Evolutionary conservation across 1,284 basidiomycete genomes (phyloP), one percentile per base, ranked within the genome.

Genomic region (Ganoderma leucocontextum): DNA sequence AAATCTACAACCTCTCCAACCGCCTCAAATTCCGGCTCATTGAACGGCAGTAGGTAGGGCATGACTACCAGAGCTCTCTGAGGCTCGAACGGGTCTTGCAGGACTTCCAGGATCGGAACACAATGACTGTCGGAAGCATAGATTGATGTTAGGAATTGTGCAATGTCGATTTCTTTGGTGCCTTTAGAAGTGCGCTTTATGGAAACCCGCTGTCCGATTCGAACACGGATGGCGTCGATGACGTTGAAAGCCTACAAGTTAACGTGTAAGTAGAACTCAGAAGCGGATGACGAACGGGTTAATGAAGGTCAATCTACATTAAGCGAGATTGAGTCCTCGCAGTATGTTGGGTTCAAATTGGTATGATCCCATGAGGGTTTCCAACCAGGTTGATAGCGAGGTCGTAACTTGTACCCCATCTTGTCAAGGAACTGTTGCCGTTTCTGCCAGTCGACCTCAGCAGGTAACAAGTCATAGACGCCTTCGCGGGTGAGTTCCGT

Each of bases 1-100:
- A 78, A 77, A 17, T 76, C 75, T 10, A 78, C 41, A 12, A 74
- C 69, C 52, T 79, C 77, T 0, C 74, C 76, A 10, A 78, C 53
- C 1, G 73, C 66, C 1, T 15, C 47, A 38, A 77, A 75, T 5
- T 61, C 53, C 0, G 78, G 77, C 17, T 72, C 42, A 41, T 78
- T 70, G 52, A 73, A 75, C 0, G 65, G 66, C 0, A 72, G 66
- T 0, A 79, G 66, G 47, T 72, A 75, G 1, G 77, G 78, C 73
- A 77, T 75, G 9, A 79, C 74, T 41, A 78, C 62, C 7, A 75
- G 57, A 3, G 66, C n/a, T 5, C 36, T 60, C 7, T 29, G 15
- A 0, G 60, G 17, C 6, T 72, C 66, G 13, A 67, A 4, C 0
- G 70, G 70, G 35, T 77, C 75, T 5, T 33, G 39, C 0, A 77